phyloP scores from a whole-genome alignment of 257 asterid genomes.

The Schizonepeta tenuifolia region DNA sequence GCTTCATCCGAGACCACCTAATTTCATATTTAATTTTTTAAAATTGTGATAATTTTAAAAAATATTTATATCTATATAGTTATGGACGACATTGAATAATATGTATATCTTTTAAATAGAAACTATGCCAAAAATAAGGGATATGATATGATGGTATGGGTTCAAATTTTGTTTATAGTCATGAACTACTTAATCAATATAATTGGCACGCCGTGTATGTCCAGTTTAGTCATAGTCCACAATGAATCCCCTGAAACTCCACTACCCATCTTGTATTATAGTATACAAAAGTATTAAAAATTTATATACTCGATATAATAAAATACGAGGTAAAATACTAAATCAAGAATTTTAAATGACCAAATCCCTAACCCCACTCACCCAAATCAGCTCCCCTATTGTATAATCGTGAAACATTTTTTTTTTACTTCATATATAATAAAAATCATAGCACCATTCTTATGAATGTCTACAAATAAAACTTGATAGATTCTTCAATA shows the following conservation, averaged over 20 bases:
- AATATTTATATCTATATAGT: not conserved
- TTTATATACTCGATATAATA: not conserved
- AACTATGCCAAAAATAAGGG: not conserved
- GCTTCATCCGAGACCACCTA: constrained; percentile 92
- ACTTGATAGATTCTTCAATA: no score
- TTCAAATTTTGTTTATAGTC: not conserved
- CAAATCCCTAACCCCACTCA: not conserved
- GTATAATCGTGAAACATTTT: no score
- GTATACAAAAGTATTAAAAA: not conserved
- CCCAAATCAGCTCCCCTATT: not conserved
- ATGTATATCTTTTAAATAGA: no score
- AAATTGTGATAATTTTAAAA: not conserved
- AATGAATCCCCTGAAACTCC: not conserved
- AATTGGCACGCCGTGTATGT: constrained; percentile 6
- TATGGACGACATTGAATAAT: not conserved
- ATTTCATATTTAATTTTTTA: not conserved
- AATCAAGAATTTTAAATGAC: not conserved
- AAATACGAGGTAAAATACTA: not conserved
- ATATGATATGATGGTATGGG: no score
- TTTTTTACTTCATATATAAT: no score
- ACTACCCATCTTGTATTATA: not conserved
- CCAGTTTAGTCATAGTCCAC: constrained; percentile 7
- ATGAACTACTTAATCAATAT: not conserved
- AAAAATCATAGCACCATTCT: no score
- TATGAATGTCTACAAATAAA: no score